phyloP scores from a whole-genome alignment of 164 flowering plant species.

The Sedum album region DNA sequence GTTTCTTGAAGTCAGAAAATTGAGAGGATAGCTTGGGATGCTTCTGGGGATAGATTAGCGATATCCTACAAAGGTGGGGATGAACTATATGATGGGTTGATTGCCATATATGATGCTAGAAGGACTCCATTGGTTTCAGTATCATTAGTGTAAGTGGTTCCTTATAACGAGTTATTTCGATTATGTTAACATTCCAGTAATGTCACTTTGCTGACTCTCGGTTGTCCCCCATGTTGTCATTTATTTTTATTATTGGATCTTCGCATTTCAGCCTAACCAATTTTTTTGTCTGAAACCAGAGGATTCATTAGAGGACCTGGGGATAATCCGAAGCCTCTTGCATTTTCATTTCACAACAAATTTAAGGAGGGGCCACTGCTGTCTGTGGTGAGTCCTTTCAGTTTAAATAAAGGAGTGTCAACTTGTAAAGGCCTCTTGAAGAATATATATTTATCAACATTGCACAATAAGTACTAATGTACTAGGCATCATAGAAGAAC shows the following conservation, averaged over 20 bases:
- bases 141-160: constrained; percentile 60
- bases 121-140: constrained; percentile 70
- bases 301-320: constrained; percentile 97
- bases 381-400: constrained; percentile 55
- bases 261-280: background rate
- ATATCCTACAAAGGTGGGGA: constrained; percentile 72
- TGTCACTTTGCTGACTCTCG: background rate
- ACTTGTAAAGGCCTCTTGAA: background rate
- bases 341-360: constrained; percentile 79
- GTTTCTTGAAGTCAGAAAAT: constrained; percentile 48
- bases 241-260: background rate
- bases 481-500: no score
- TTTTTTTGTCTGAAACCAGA: constrained; percentile 27
- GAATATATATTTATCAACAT: background rate
- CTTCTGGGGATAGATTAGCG: constrained; percentile 90
- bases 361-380: constrained; percentile 88
- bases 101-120: constrained; percentile 75
- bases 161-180: background rate
- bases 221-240: constrained; percentile 13
- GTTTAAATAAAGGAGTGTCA: background rate
- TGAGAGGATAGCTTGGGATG: constrained; percentile 97
- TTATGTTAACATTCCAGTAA: background rate
- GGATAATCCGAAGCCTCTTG: constrained; percentile 67
- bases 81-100: constrained; percentile 65
- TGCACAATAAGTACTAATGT: no score